Conservation (phyloP, 2,329 filamentous ascomycete species). For the Botryosphaeria dothidea region DNA sequence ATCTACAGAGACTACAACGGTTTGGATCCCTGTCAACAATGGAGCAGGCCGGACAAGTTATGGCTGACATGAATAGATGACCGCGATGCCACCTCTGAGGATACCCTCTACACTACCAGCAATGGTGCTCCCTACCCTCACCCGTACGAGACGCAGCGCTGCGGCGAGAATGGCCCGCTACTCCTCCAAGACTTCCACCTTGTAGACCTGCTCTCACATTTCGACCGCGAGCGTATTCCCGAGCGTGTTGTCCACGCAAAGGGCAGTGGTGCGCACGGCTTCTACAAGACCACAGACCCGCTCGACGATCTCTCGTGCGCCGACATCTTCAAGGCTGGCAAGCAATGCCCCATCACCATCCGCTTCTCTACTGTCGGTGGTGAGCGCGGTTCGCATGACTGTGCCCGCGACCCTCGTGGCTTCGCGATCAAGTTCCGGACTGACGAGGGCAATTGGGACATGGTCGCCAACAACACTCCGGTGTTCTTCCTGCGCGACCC, state of each 20-base stretch:
- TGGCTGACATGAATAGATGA: constrained; percentile 35
- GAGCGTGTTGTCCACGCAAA: constrained; percentile 55
- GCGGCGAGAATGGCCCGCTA: constrained; percentile 59
- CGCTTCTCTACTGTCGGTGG: constrained; percentile 78
- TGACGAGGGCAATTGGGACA: constrained; percentile 72
- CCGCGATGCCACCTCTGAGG: constrained; percentile 43
- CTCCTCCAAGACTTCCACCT: constrained; percentile 56
- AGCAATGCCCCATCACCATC: constrained; percentile 66
- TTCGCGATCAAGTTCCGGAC: constrained; percentile 75
- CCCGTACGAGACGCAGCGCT: constrained; percentile 59
- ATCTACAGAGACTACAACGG: constrained; percentile 42
- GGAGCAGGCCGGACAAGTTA: not conserved
- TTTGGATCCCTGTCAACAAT: not conserved
- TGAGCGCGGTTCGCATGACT: constrained; percentile 70
- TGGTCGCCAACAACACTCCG: constrained; percentile 73
- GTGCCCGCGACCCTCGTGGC: constrained; percentile 70
- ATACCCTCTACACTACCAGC: constrained; percentile 56
- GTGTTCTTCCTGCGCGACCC: constrained; percentile 76
- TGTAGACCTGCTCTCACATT: constrained; percentile 52
- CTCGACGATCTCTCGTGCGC: constrained; percentile 48
- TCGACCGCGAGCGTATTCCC: constrained; percentile 52
- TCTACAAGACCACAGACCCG: constrained; percentile 48
- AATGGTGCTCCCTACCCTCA: constrained; percentile 60
- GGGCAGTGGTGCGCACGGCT: constrained; percentile 51
- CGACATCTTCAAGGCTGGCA: constrained; percentile 60